phyloP scores from a whole-genome alignment of 73 alveolate species.

The Paraurostyla sp. region DNA sequence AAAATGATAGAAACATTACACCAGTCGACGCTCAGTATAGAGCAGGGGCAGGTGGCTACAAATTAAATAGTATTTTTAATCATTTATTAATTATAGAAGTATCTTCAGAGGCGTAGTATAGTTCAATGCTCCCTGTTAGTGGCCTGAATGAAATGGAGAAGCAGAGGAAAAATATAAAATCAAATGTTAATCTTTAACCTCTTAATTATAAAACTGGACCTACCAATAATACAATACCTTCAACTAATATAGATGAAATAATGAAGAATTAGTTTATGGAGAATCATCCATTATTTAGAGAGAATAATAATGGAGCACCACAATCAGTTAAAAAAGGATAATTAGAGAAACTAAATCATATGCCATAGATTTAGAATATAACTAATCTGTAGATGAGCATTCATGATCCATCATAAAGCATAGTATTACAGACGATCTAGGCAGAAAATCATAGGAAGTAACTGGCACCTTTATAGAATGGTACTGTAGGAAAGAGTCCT shows the following conservation, averaged over 20 bases:
- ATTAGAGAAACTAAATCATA: conserved; percentile 8
- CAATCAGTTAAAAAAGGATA: neutral
- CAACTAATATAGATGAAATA: conserved; percentile 29
- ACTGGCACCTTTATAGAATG: neutral
- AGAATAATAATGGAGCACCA: neutral
- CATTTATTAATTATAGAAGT: conserved; percentile 1
- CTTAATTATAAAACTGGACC: neutral
- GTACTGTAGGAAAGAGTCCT: neutral
- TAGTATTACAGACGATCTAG: neutral
- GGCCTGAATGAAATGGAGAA: neutral
- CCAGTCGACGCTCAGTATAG: neutral
- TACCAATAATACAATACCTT: too few species aligned
- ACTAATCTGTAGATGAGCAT: neutral
- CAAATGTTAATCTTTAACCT: conserved; percentile 27
- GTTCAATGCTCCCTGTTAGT: neutral
- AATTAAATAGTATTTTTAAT: neutral
- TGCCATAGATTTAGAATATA: neutral
- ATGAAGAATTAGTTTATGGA: neutral
- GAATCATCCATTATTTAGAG: conserved; percentile 20
- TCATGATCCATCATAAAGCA: neutral
- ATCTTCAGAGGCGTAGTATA: neutral
- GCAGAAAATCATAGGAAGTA: conserved; percentile 2
- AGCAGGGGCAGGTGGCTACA: neutral
- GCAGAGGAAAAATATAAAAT: conserved; percentile 29
- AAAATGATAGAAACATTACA: neutral